These are phyloP conservation scores for Mycena olivaceomarginata DNA, from an alignment of 768 basidiomycete genomes.

Conservation along the genomic window DNA sequence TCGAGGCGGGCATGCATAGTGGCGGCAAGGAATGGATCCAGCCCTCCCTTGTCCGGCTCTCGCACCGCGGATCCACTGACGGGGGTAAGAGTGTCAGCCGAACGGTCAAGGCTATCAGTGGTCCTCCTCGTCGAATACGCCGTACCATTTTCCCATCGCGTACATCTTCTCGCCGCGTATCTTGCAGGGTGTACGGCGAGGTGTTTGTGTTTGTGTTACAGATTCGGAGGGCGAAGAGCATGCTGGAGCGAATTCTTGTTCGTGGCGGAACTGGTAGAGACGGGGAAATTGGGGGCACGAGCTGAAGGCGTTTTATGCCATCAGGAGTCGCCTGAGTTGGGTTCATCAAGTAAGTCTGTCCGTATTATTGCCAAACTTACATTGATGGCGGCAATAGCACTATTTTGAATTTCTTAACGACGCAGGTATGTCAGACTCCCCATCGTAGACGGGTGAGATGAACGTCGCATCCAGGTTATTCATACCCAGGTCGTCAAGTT, in stretches of 20 bases:
- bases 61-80: slow-evolving; percentile 74
- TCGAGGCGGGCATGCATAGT: slow-evolving; percentile 65
- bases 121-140: slow-evolving; percentile 86
- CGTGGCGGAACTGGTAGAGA: slow-evolving; percentile 64
- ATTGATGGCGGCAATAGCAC: slow-evolving; percentile 62
- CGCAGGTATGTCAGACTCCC: slow-evolving; percentile 70
- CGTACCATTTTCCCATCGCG: slow-evolving; percentile 86
- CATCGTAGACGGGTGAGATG: neutral
- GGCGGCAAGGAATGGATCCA: slow-evolving; percentile 76
- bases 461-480: slow-evolving; percentile 72
- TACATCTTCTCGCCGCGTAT: slow-evolving; percentile 82
- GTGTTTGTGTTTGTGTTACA: slow-evolving; percentile 86
- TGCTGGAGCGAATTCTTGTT: slow-evolving; percentile 82
- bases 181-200: slow-evolving; percentile 76
- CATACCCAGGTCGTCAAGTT: slow-evolving; percentile 78
- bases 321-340: slow-evolving; percentile 87
- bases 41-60: slow-evolving; percentile 81
- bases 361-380: neutral
- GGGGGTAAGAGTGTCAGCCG: slow-evolving; percentile 65
- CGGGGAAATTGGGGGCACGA: slow-evolving; percentile 62
- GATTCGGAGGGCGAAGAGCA: slow-evolving; percentile 81
- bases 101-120: slow-evolving; percentile 80
- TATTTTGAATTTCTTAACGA: slow-evolving; percentile 82
- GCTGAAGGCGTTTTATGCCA: slow-evolving; percentile 84
- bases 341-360: slow-evolving; percentile 84